Evolutionary conservation across 768 basidiomycete species (phyloP).

Genomic region (Kwoniella heveanensis): DNA sequence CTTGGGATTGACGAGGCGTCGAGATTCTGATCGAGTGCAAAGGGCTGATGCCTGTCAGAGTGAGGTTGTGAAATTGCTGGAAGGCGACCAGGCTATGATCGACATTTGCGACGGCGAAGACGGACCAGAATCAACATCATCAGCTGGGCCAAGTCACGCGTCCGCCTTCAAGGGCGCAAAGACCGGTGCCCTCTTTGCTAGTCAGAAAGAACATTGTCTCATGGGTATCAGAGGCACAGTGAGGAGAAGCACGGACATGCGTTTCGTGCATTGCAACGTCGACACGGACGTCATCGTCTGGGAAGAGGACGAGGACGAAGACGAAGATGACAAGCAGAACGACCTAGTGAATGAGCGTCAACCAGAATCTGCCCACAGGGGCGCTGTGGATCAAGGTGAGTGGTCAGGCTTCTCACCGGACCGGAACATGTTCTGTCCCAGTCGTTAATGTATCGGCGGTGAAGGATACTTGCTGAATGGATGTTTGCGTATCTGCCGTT

Average conservation of each 20-base stretch:
- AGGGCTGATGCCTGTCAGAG: too few species aligned
- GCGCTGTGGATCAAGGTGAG: background rate
- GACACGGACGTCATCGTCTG: constrained; percentile 60
- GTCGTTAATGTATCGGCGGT: too few species aligned
- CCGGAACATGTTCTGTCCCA: too few species aligned
- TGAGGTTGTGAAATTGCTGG: too few species aligned
- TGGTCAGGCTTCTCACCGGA: background rate
- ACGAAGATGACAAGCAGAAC: constrained; percentile 56
- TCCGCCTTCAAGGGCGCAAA: background rate
- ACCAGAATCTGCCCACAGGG: background rate
- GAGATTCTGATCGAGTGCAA: too few species aligned
- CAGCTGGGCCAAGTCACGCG: background rate
- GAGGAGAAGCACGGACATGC: constrained; percentile 85
- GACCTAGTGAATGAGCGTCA: background rate
- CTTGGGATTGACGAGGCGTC: too few species aligned
- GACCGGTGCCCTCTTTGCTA: constrained; percentile 65
- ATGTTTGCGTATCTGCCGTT: too few species aligned
- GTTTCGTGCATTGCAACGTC: constrained; percentile 98
- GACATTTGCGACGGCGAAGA: background rate
- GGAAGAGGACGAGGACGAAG: constrained; percentile 74
- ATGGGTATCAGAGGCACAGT: constrained; percentile 98
- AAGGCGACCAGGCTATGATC: too few species aligned
- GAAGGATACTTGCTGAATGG: too few species aligned
- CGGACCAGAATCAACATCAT: too few species aligned
- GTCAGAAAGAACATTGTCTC: constrained; percentile 90